Conservation (phyloP, 768 basidiomycete genomes). For the Hericium erinaceus region DNA sequence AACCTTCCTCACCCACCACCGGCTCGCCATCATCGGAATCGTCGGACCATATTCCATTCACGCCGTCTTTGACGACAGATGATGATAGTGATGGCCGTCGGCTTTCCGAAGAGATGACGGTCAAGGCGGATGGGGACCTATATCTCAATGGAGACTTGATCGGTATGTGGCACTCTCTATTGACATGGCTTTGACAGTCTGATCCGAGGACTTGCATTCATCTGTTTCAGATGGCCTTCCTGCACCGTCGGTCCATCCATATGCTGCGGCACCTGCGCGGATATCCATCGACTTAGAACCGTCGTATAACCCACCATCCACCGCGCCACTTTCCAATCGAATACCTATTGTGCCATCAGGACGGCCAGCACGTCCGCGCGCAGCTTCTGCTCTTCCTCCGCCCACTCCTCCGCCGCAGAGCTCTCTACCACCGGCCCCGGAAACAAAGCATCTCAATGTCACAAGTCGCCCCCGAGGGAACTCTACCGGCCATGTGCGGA, state of each 20-base stretch:
- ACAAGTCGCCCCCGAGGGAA: conserved; percentile 34
- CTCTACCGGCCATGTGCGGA: conserved; percentile 43
- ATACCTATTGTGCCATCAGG: conserved; percentile 15
- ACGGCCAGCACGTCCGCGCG: conserved; percentile 32
- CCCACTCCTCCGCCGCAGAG: conserved; percentile 55
- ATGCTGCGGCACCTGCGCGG: not conserved
- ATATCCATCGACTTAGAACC: not conserved
- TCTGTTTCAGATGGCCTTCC: not conserved
- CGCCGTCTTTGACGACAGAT: conserved; percentile 19
- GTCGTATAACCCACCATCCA: not conserved
- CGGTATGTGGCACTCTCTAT: not conserved
- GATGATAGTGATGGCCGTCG: conserved; percentile 11
- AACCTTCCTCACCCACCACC: conserved; percentile 40
- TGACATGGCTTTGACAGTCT: not conserved
- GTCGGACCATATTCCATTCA: conserved; percentile 29
- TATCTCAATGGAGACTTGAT: conserved; percentile 1
- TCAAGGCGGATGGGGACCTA: conserved; percentile 14
- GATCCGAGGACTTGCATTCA: not conserved
- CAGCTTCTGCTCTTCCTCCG: conserved; percentile 54
- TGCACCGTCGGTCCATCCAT: conserved; percentile 2
- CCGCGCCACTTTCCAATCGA: conserved; percentile 2
- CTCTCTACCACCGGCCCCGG: conserved; percentile 53
- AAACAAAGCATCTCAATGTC: conserved; percentile 27
- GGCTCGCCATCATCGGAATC: conserved; percentile 43
- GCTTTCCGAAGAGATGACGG: conserved; percentile 13